A percentile compares a stretch with the other conserved stretches of the same genome.
Conservation (phyloP, 2,329 filamentous ascomycete genomes). For the Ascochyta pisi region DNA sequence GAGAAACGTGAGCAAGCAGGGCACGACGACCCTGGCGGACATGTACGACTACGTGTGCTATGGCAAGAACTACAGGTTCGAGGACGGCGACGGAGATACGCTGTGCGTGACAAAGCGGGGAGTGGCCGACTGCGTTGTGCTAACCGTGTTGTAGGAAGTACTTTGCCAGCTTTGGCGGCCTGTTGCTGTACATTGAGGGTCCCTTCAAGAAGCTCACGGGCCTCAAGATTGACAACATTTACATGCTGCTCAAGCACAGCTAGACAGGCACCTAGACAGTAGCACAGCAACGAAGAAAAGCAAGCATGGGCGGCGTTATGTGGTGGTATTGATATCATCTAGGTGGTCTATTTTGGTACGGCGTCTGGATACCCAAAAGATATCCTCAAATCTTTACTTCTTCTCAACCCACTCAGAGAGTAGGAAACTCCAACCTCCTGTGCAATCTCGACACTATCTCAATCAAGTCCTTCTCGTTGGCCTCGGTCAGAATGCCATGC, state of each 20-base stretch:
- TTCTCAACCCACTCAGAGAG: slow-evolving; percentile 35
- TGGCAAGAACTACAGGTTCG: slow-evolving; percentile 88
- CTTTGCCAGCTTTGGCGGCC: slow-evolving; percentile 90
- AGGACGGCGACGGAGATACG: slow-evolving; percentile 81
- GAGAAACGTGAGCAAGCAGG: slow-evolving; percentile 65
- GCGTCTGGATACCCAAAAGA: slow-evolving; percentile 43
- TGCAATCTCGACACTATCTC: slow-evolving; percentile 79
- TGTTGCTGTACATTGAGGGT: slow-evolving; percentile 88
- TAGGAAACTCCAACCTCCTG: slow-evolving; percentile 78
- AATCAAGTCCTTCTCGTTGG: slow-evolving; percentile 79
- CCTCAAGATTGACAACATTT: slow-evolving; percentile 90
- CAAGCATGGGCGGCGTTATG: slow-evolving; percentile 44
- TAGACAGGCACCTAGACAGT: slow-evolving; percentile 7
- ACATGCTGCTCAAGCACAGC: slow-evolving; percentile 91
- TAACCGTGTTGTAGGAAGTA: slow-evolving; percentile 71
- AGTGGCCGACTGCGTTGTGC: slow-evolving; percentile 17
- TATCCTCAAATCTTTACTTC: slow-evolving; percentile 18
- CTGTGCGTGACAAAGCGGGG: slow-evolving; percentile 69
- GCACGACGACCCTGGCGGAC: slow-evolving; percentile 67
- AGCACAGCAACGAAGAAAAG: slow-evolving; percentile 15
- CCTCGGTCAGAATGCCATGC: slow-evolving; percentile 77
- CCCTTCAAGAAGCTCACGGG: slow-evolving; percentile 95
- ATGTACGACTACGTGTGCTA: slow-evolving; percentile 88
- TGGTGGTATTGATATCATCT: slow-evolving; percentile 38
- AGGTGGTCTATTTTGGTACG: slow-evolving; percentile 33